A percentile compares a stretch with the other conserved stretches of the same genome.
Evolutionary conservation across 805 yeast genomes (phyloP).

Genomic region (Wickerhamiella siamensis): DNA sequence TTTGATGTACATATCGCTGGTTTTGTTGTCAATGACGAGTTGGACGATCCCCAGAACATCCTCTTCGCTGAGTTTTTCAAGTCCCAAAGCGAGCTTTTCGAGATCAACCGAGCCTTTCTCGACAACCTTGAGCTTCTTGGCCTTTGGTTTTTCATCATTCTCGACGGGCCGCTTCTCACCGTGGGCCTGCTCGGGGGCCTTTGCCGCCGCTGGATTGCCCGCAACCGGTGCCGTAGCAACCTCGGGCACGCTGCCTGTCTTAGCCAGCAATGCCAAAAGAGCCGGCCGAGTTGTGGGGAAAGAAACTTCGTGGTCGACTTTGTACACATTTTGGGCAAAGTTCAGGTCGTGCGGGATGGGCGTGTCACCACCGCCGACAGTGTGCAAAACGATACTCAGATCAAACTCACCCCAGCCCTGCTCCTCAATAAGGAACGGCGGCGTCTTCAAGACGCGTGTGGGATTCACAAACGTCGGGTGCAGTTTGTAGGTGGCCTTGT

Average conservation of each 20-base stretch:
- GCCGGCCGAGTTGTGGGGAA: slow-evolving; percentile 66
- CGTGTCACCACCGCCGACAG: slow-evolving; percentile 78
- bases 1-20: slow-evolving; percentile 88
- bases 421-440: slow-evolving; percentile 79
- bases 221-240: slow-evolving; percentile 9
- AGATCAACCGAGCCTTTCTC: slow-evolving; percentile 57
- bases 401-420: slow-evolving; percentile 99
- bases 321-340: slow-evolving; percentile 63
- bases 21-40: slow-evolving; percentile 92
- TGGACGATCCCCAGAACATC: slow-evolving; percentile 90
- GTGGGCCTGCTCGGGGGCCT: slow-evolving; percentile 8
- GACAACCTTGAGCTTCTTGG: slow-evolving; percentile 28
- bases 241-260: slow-evolving; percentile 71
- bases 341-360: slow-evolving; percentile 81
- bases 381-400: slow-evolving; percentile 60
- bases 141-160: slow-evolving; percentile 18
- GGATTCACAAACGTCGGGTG: slow-evolving; percentile 95
- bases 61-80: slow-evolving; percentile 80
- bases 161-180: slow-evolving; percentile 30
- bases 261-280: slow-evolving; percentile 56
- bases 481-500: slow-evolving; percentile 80
- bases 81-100: slow-evolving; percentile 78
- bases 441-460: slow-evolving; percentile 58
- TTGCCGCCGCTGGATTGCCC: slow-evolving; percentile 16
- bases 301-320: slow-evolving; percentile 59